Conservation (phyloP, 2,329 filamentous ascomycete species). For the Pyricularia sp. region DNA sequence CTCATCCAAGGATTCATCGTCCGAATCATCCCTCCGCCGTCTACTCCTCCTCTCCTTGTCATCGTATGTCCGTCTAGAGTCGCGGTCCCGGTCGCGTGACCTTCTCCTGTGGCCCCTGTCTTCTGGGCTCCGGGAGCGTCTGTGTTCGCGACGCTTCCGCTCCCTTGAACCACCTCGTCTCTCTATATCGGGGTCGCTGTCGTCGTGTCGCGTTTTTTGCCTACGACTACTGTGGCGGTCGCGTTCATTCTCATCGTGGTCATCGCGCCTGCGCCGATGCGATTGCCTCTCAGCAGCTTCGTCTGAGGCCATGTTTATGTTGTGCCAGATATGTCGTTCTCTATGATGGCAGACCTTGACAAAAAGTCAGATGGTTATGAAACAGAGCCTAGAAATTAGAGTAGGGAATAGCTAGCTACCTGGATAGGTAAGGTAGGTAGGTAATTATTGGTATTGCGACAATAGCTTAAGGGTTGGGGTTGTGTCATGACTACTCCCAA, state of each 20-base stretch:
- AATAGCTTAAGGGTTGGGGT: neutral
- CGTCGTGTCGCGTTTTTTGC: constrained; percentile 17
- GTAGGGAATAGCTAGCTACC: neutral
- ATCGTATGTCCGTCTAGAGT: constrained; percentile 3
- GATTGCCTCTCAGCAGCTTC: neutral
- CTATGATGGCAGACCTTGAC: neutral
- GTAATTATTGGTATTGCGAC: neutral
- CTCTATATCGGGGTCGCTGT: constrained; percentile 13
- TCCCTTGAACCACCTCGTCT: constrained; percentile 4
- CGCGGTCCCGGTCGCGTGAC: neutral
- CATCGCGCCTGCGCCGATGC: neutral
- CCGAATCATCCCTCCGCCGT: neutral
- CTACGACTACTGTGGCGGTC: constrained; percentile 10
- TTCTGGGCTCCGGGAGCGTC: constrained; percentile 1
- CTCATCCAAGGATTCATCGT: neutral
- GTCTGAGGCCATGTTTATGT: neutral
- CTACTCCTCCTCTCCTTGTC: neutral
- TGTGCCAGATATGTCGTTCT: neutral
- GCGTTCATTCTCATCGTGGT: constrained; percentile 9
- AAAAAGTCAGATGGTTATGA: neutral
- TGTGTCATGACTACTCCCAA: neutral
- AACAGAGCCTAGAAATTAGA: neutral
- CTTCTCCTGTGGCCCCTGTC: neutral
- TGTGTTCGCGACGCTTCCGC: constrained; percentile 1
- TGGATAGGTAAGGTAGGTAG: neutral